Percentiles rank a stretch among this genome's conserved stretches.
Evolutionary conservation across 2,329 filamentous ascomycete species (phyloP).

Genomic region (Dothideomycetes sp.): DNA sequence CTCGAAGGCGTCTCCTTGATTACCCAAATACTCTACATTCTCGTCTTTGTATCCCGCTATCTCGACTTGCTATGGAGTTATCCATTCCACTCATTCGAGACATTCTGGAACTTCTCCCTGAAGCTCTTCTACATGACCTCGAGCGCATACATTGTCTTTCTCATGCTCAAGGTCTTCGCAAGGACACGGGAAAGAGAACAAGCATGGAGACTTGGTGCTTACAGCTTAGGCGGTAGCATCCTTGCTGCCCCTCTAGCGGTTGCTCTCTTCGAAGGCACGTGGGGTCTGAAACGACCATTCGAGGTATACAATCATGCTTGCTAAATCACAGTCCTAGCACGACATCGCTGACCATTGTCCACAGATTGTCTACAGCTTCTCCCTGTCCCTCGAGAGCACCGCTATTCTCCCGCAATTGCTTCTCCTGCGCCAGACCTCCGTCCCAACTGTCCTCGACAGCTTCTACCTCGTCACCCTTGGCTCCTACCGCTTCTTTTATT

Average conservation of each 20-base stretch:
- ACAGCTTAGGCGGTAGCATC: slow-evolving; percentile 54
- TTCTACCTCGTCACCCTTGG: slow-evolving; percentile 85
- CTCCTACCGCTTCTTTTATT: slow-evolving; percentile 78
- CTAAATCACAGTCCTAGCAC: no score
- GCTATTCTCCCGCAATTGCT: slow-evolving; percentile 86
- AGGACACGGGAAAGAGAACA: slow-evolving; percentile 83
- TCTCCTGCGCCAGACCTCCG: slow-evolving; percentile 84
- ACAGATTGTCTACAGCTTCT: slow-evolving; percentile 78
- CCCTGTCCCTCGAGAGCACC: slow-evolving; percentile 81
- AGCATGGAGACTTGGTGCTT: slow-evolving; percentile 81
- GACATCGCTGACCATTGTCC: no score
- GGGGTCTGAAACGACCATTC: slow-evolving; percentile 8
- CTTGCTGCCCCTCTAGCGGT: slow-evolving; percentile 61
- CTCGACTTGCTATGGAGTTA: slow-evolving; percentile 58
- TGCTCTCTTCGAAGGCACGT: slow-evolving; percentile 48
- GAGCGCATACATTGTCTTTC: slow-evolving; percentile 72
- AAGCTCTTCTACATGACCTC: slow-evolving; percentile 83
- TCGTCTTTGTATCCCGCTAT: slow-evolving; percentile 81
- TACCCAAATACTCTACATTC: slow-evolving; percentile 75
- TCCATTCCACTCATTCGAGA: slow-evolving; percentile 22
- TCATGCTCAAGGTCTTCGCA: slow-evolving; percentile 81
- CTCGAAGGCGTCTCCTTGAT: slow-evolving; percentile 84
- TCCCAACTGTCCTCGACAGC: slow-evolving; percentile 93
- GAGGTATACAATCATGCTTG: no score
- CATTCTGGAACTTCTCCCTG: slow-evolving; percentile 64